Percentiles rank a stretch among this genome's conserved stretches.
These are phyloP conservation scores for Talaromyces wortmannii DNA, from an alignment of 495 filamentous ascomycete genomes.

Conservation along the genomic window DNA sequence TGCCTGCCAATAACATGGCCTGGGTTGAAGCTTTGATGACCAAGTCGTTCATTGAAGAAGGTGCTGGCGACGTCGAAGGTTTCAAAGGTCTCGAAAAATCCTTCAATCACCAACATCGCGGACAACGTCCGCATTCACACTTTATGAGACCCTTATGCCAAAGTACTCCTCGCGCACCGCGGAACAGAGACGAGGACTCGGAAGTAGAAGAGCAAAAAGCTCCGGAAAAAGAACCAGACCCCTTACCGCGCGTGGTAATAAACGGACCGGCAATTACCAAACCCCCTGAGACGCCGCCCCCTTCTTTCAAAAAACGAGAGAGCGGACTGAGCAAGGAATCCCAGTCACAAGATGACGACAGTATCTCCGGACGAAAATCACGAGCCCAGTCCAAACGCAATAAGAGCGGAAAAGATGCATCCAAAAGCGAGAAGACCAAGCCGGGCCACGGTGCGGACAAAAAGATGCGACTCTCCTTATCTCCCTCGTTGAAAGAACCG, in stretches of 20 bases:
- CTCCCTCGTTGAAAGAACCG: constrained; percentile 24
- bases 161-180: constrained; percentile 42
- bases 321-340: constrained; percentile 18
- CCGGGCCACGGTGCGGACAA: constrained; percentile 14
- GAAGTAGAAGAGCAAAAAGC: constrained; percentile 21
- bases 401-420: constrained; percentile 26
- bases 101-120: constrained; percentile 58
- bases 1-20: constrained; percentile 56
- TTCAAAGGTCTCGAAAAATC: constrained; percentile 62
- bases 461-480: constrained; percentile 9
- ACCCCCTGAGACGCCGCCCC: not conserved
- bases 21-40: constrained; percentile 58
- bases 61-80: constrained; percentile 56
- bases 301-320: constrained; percentile 9
- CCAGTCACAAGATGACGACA: constrained; percentile 27
- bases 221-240: constrained; percentile 5
- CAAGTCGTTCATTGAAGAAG: constrained; percentile 62
- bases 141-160: constrained; percentile 63
- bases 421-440: constrained; percentile 35
- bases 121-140: constrained; percentile 53
- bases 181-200: constrained; percentile 27
- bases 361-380: constrained; percentile 24
- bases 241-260: constrained; percentile 9
- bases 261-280: constrained; percentile 10
- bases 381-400: constrained; percentile 30